Evolutionary conservation across 768 basidiomycete species (phyloP), one percentile per base, ranked within the genome.

Genomic region (Termitomyces eurrhizus): DNA sequence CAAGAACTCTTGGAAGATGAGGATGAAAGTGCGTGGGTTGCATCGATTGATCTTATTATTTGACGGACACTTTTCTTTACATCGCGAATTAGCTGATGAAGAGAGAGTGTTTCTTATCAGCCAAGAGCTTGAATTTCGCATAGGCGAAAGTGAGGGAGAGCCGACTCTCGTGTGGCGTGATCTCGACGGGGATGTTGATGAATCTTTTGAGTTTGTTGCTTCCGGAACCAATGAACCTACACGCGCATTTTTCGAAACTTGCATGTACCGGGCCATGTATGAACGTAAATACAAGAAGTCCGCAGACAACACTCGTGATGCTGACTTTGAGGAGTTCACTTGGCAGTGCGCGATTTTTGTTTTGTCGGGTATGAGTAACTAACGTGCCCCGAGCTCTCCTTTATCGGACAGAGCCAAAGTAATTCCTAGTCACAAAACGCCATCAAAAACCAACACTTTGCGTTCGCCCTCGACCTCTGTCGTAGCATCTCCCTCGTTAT

Each of bases 231-330:
- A 93, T 50, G 86, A 85, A 54, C 89, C 92, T 0, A 95, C 93
- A 0, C 84, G 87, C 51, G 88, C 84, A 16, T 90, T 94, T 71
- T 97, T 98, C 70, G 95, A 98, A 75, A 88, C 88, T 29, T 92
- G 94, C 75, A 90, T 98, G 82, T 92, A 96, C 67, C 87, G 92
- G 33, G 96, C 96, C 60, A 94, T 98, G 87, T 98, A 89, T 73
- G 97, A 99, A 70, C 85, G 95, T 74, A 95, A 95, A 77, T 89
- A 90, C 77, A 87, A 80, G 66, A 77, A 66, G 54, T 85, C 83
- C 65, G 90, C 92, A 12, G 88, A 92, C 57, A 83, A 79, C 61
- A 82, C 88, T 18, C 73, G 71, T 35, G 89, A 93, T 66, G 73
- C 78, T 1, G 86, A 90, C 36, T 76, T 98, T 39, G 83, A 88